These are phyloP conservation scores for Lachnellula arida DNA, from an alignment of 2,329 filamentous ascomycete species.

Conservation along the genomic window DNA sequence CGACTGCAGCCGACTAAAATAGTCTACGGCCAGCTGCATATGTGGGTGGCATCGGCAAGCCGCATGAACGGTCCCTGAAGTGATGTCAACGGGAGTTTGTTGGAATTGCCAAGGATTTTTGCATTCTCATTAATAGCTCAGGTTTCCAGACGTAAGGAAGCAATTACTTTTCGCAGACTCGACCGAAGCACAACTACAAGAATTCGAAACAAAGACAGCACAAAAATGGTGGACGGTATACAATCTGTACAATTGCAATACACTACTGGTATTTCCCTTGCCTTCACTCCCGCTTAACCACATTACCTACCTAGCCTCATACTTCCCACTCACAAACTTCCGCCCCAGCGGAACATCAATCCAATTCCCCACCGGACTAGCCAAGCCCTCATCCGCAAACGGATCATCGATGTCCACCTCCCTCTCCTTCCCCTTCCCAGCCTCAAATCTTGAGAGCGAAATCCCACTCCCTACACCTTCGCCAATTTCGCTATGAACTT, in stretches of 20 bases:
- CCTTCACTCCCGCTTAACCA: no score
- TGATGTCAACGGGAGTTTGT: no score
- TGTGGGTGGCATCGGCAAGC: no score
- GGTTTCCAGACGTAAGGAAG: no score
- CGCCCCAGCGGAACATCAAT: constrained; percentile 58
- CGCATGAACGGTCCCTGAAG: no score
- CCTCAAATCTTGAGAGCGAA: constrained; percentile 54
- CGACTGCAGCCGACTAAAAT: no score
- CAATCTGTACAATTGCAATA: not conserved
- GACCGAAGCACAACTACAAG: no score
- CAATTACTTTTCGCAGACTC: not conserved
- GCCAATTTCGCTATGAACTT: constrained; percentile 41
- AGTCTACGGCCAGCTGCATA: no score
- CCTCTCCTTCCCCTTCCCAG: constrained; percentile 43
- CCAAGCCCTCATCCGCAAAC: constrained; percentile 57
- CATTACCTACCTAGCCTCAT: constrained; percentile 49
- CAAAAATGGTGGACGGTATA: not conserved
- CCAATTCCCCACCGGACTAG: constrained; percentile 47
- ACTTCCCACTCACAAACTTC: constrained; percentile 72
- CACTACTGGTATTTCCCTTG: not conserved
- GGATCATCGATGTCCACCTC: constrained; percentile 44
- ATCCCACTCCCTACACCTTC: constrained; percentile 57
- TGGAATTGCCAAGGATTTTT: no score
- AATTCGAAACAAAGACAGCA: no score
- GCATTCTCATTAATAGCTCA: no score